Conservation (phyloP, 345 rosid genomes). For the Lepidium didymum region DNA sequence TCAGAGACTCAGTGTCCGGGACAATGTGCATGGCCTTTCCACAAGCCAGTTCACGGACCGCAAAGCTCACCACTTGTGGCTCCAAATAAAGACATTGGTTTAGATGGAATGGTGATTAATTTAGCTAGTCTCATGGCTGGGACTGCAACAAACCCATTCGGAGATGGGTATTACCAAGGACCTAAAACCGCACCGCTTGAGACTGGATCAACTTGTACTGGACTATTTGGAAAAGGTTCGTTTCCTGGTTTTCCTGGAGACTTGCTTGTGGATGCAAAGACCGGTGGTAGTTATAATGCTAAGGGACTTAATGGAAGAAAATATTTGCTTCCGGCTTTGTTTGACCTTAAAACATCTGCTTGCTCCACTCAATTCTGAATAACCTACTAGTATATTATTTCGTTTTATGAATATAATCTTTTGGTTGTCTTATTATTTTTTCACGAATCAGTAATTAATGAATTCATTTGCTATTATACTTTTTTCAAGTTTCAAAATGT, state of each 20-base stretch:
- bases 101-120: constrained; percentile 76
- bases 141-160: constrained; percentile 77
- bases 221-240: constrained; percentile 69
- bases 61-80: constrained; percentile 52
- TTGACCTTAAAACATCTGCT: constrained; percentile 46
- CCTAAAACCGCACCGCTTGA: constrained; percentile 59
- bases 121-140: constrained; percentile 67
- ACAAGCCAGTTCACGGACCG: constrained; percentile 74
- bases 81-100: constrained; percentile 70
- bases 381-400: neutral
- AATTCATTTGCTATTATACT: no score
- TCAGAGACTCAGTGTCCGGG: constrained; percentile 75
- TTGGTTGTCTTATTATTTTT: neutral
- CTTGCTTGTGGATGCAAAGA: constrained; percentile 44
- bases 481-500: no score
- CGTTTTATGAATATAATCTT: neutral
- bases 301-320: constrained; percentile 61
- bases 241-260: constrained; percentile 81
- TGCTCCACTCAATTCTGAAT: constrained; percentile 44
- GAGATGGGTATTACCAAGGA: constrained; percentile 72
- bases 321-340: constrained; percentile 69
- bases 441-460: neutral
- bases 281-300: constrained; percentile 69
- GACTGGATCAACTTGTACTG: constrained; percentile 70
- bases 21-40: constrained; percentile 90